A percentile compares a stretch with the other conserved stretches of the same genome.
Conservation (phyloP, 768 basidiomycete species). For the Amanita fuliginea region DNA sequence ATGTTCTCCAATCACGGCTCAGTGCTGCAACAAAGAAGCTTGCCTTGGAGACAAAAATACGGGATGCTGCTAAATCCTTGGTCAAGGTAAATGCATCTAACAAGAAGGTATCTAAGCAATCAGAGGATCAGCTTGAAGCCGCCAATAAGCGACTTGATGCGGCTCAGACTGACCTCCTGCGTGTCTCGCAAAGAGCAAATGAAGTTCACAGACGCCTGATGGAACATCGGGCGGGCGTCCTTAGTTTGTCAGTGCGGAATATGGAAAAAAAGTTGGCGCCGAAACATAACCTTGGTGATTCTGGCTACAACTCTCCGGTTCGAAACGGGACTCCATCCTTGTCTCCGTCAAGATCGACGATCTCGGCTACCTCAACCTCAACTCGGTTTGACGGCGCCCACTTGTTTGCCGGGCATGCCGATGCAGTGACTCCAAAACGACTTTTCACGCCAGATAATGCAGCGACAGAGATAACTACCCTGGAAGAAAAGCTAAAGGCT, state of each 20-base stretch:
- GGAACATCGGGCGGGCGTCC: constrained; percentile 77
- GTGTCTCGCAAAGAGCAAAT: constrained; percentile 50
- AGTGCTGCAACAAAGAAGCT: constrained; percentile 65
- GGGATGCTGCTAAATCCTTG: constrained; percentile 73
- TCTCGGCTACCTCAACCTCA: constrained; percentile 30
- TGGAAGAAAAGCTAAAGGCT: constrained; percentile 58
- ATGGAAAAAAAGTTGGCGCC: constrained; percentile 44
- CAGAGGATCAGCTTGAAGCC: constrained; percentile 58
- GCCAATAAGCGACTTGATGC: constrained; percentile 65
- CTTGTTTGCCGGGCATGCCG: constrained; percentile 74
- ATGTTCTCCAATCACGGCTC: constrained; percentile 53
- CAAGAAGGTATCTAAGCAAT: constrained; percentile 51
- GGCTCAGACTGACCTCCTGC: constrained; percentile 63
- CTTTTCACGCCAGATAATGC: constrained; percentile 32
- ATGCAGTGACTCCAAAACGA: constrained; percentile 46
- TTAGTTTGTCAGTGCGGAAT: constrained; percentile 57
- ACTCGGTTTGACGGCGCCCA: constrained; percentile 72
- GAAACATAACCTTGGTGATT: constrained; percentile 30
- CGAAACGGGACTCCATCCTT: constrained; percentile 37
- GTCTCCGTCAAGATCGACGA: constrained; percentile 26
- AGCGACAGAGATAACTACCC: constrained; percentile 30
- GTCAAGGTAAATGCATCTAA: constrained; percentile 53
- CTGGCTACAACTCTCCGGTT: constrained; percentile 42
- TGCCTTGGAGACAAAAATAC: constrained; percentile 74
- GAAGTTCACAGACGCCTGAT: constrained; percentile 57